Percentiles rank a stretch among this genome's conserved stretches.
These are phyloP conservation scores for Rhizopogon vulgaris DNA, from an alignment of 768 basidiomycete genomes.

Conservation along the genomic window DNA sequence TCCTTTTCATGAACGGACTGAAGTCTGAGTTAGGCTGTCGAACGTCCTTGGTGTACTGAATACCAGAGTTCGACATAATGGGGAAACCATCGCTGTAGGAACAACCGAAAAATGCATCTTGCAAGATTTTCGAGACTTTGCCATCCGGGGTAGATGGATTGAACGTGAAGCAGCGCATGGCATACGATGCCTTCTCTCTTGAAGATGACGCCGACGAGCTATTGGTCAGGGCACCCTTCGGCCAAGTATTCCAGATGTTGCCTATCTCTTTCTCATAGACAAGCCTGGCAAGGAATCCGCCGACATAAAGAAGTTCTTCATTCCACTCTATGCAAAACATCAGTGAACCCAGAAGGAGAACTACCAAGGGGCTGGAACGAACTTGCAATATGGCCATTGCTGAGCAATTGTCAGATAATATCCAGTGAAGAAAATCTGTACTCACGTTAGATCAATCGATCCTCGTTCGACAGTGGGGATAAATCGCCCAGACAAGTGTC, in stretches of 20 bases:
- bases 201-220: background rate
- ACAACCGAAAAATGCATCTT: constrained; percentile 72
- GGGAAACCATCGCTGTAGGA: constrained; percentile 47
- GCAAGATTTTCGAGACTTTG: constrained; percentile 61
- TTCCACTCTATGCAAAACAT: constrained; percentile 65
- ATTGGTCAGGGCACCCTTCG: background rate
- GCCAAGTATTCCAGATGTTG: constrained; percentile 36
- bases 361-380: constrained; percentile 14
- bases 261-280: constrained; percentile 81
- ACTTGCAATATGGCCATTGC: constrained; percentile 83
- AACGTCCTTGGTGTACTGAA: constrained; percentile 59
- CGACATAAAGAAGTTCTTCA: constrained; percentile 74
- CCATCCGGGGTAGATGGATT: constrained; percentile 76
- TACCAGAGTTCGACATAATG: constrained; percentile 71
- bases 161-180: constrained; percentile 85
- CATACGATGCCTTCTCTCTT: constrained; percentile 46
- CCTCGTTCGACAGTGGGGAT: constrained; percentile 96
- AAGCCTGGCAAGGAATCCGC: constrained; percentile 74
- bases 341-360: background rate
- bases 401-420: constrained; percentile 19
- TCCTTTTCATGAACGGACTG: constrained; percentile 61
- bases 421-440: background rate
- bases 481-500: constrained; percentile 70
- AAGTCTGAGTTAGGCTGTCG: constrained; percentile 67
- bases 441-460: constrained; percentile 81